Evolutionary conservation across 768 basidiomycete species (phyloP).

Genomic region (Pulveroboletus sp.): DNA sequence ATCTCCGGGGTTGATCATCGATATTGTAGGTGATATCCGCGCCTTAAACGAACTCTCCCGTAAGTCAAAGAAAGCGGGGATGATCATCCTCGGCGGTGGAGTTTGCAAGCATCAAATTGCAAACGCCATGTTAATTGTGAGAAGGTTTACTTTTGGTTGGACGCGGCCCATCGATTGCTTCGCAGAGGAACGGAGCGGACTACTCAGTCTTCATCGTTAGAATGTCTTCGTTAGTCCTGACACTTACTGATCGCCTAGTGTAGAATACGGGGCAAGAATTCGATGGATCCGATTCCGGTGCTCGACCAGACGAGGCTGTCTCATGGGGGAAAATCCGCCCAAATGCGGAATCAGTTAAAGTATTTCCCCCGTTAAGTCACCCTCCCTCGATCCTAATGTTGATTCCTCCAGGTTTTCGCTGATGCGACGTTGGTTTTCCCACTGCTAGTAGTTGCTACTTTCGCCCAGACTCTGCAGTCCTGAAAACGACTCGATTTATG

Average conservation of each 20-base stretch:
- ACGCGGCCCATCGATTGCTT: constrained; percentile 2
- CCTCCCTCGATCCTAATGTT: constrained; percentile 5
- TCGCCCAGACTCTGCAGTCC: constrained; percentile 46
- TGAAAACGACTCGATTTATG: background rate
- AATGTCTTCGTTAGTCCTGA: background rate
- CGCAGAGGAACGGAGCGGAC: constrained; percentile 93
- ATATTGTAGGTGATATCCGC: constrained; percentile 94
- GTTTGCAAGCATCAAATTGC: constrained; percentile 99
- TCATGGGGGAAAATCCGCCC: constrained; percentile 98
- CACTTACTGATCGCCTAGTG: background rate
- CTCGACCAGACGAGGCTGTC: constrained; percentile 94
- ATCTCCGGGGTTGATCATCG: constrained; percentile 76
- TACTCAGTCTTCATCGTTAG: constrained; percentile 92
- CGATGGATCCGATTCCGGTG: constrained; percentile 96
- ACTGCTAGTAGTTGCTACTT: constrained; percentile 90
- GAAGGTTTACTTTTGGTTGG: constrained; percentile 15
- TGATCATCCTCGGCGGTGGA: constrained; percentile 97
- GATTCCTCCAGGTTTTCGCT: constrained; percentile 61
- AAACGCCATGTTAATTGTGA: constrained; percentile 98
- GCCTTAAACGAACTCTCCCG: constrained; percentile 85
- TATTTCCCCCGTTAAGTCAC: constrained; percentile 20
- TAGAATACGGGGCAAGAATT: constrained; percentile 99
- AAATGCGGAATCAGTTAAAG: constrained; percentile 79
- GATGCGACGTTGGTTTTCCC: constrained; percentile 97
- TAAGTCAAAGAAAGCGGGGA: constrained; percentile 88